Base-by-base conservation (phyloP, 176 grass and related monocot genomes). In the Secale cereale region DNA sequence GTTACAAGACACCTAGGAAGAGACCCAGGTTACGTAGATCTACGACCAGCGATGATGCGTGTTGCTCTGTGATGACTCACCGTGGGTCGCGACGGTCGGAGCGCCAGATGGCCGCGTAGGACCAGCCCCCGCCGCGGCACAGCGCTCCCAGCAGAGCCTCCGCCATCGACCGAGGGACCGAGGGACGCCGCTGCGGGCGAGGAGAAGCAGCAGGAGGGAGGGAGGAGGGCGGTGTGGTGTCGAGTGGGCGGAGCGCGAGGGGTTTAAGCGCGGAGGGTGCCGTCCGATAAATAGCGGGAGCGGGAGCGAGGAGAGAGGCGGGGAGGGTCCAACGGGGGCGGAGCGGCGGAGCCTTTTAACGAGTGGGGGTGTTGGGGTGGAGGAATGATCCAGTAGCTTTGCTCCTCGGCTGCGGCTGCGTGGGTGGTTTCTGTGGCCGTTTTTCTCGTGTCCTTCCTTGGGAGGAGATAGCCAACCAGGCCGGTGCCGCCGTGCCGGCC, bases 21-120 rank as follows among this genome's bases (percentile, higher is more conserved):
- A 80, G 37, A 3, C 9, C n/a, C 48, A 11, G 39, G 29, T 4
- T 3, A 20, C 2, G 52, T 16, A 46, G 81, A 83, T 83, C 69
- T 74, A 62, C 25, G 59, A 64, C 1, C 26, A 12, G 59, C 59
- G 19, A 4, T 46, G 6, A 79, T 26, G 33, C 25, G 61, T 48
- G 10, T 6, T 17, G 6, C 6, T 50, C 6, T 14, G 0, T 46
- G 26, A 22, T 57, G 48, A 81, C 60, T 70, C 87, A 98, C 96
- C 91, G 76, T 27, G 93, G 87, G 65, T 98, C 91, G 61, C 89
- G 83, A 52, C 82, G 85, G 87, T 95, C 89, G 77, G 89, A 88
- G 81, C 89, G 83, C 96, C 96, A 98, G 70, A 93, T 86, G 77
- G 92, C 87, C 20, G 74, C 93, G 88, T 98, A 98, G 48, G 91